A percentile compares a stretch with the other conserved stretches of the same genome.
Conservation (phyloP, 2,329 filamentous ascomycete species). For the Fusarium illudens region DNA sequence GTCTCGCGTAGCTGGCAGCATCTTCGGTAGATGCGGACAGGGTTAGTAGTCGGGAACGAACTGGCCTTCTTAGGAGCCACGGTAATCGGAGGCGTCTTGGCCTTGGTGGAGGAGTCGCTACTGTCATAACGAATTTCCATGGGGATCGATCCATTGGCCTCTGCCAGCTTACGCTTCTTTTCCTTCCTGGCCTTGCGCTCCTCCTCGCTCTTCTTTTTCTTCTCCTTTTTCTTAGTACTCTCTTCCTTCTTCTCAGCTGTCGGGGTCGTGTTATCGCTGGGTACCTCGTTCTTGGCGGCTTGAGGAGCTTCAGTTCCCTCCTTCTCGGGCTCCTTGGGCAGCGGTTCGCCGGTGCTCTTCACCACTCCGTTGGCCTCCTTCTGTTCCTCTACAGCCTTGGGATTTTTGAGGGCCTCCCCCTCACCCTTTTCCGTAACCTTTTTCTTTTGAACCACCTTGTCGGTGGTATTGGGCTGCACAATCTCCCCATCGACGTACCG, state of each 20-base stretch:
- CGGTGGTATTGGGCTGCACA: conserved; percentile 50
- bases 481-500: conserved; percentile 73
- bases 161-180: conserved; percentile 82
- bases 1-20: conserved; percentile 96
- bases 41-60: conserved; percentile 81
- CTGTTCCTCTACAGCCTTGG: conserved; percentile 64
- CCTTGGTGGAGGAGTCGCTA: conserved; percentile 62
- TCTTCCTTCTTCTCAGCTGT: conserved; percentile 51
- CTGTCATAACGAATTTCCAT: conserved; percentile 81
- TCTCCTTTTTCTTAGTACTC: conserved; percentile 81
- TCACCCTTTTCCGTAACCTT: conserved; percentile 75
- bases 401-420: conserved; percentile 75
- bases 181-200: conserved; percentile 93
- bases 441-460: conserved; percentile 65
- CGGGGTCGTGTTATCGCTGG: conserved; percentile 32
- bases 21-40: conserved; percentile 88
- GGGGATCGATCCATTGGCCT: conserved; percentile 86
- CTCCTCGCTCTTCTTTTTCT: conserved; percentile 94
- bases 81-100: conserved; percentile 23
- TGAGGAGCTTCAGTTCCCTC: conserved; percentile 43
- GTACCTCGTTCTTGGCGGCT: conserved; percentile 38
- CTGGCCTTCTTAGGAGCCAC: conserved; percentile 42
- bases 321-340: conserved; percentile 53
- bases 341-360: conserved; percentile 52
- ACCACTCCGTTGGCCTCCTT: conserved; percentile 50